Percentiles rank a stretch among this genome's conserved stretches.
Conservation (phyloP, 306 rosid species). For the Ochetophila trinervis region DNA sequence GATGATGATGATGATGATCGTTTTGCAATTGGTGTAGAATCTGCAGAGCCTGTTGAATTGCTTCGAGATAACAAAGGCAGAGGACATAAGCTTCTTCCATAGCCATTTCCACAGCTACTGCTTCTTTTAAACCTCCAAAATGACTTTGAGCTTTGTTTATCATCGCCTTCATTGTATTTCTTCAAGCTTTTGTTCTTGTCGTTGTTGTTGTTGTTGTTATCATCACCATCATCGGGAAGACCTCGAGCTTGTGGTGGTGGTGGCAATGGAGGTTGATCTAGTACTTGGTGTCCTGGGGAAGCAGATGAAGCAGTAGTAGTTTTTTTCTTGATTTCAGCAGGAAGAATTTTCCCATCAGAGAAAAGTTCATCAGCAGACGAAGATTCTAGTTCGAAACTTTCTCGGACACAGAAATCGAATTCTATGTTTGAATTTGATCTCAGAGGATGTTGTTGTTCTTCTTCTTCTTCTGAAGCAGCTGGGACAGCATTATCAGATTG, state of each 20-base stretch:
- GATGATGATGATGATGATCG: conserved; percentile 36
- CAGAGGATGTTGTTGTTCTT: conserved; percentile 41
- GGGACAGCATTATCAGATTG: conserved; percentile 53
- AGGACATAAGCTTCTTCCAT: conserved; percentile 76
- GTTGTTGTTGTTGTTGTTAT: background rate
- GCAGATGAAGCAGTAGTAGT: background rate
- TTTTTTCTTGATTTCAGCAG: conserved; percentile 65
- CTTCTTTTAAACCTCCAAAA: conserved; percentile 89
- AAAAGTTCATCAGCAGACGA: conserved; percentile 89
- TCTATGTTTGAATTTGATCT: conserved; percentile 69
- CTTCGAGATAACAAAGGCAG: conserved; percentile 77
- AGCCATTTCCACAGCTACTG: conserved; percentile 86
- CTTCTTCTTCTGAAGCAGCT: conserved; percentile 26
- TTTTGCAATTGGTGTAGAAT: conserved; percentile 48
- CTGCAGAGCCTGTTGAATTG: conserved; percentile 68
- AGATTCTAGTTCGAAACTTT: conserved; percentile 55
- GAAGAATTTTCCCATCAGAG: conserved; percentile 67
- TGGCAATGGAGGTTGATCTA: conserved; percentile 27
- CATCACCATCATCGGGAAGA: conserved; percentile 2
- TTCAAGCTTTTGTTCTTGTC: conserved; percentile 28
- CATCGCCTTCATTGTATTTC: conserved; percentile 34
- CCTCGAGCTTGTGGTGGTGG: conserved; percentile 10
- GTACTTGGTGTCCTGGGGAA: conserved; percentile 9
- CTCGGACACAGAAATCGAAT: conserved; percentile 70
- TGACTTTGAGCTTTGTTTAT: conserved; percentile 46